These are phyloP conservation scores for Quambalaria eucalypti DNA, from an alignment of 1,284 basidiomycete species.

Conservation along the genomic window DNA sequence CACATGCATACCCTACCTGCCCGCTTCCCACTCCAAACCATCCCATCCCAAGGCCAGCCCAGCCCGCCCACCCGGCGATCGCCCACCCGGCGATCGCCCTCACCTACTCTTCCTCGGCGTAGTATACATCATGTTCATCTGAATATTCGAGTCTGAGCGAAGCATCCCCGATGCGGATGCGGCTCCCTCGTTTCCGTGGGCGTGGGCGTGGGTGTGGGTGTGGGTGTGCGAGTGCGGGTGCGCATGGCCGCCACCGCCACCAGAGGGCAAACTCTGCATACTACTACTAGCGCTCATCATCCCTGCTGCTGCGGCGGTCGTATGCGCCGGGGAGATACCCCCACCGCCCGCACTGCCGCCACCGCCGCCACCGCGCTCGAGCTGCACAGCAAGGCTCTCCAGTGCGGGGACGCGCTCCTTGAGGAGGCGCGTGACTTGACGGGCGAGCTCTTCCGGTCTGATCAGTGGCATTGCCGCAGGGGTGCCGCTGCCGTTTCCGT, in stretches of 20 bases:
- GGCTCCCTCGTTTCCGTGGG: neutral
- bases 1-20: no score
- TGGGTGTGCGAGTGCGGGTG: no score
- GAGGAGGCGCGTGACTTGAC: constrained; percentile 24
- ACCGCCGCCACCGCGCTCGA: constrained; percentile 11
- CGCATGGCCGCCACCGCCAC: no score
- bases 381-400: constrained; percentile 31
- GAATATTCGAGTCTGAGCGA: neutral
- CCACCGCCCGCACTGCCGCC: neutral
- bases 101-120: neutral
- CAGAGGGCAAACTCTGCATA: neutral
- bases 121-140: neutral
- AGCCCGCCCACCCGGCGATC: no score
- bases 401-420: constrained; percentile 25
- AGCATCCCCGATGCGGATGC: neutral
- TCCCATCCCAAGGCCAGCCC: no score
- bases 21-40: no score
- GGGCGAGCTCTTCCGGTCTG: constrained; percentile 22
- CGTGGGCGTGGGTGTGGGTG: no score
- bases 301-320: neutral
- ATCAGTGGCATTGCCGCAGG: neutral
- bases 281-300: neutral
- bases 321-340: neutral
- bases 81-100: no score
- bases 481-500: neutral